Conservation (phyloP, 345 rosid species). For the Boechera retrofracta region DNA sequence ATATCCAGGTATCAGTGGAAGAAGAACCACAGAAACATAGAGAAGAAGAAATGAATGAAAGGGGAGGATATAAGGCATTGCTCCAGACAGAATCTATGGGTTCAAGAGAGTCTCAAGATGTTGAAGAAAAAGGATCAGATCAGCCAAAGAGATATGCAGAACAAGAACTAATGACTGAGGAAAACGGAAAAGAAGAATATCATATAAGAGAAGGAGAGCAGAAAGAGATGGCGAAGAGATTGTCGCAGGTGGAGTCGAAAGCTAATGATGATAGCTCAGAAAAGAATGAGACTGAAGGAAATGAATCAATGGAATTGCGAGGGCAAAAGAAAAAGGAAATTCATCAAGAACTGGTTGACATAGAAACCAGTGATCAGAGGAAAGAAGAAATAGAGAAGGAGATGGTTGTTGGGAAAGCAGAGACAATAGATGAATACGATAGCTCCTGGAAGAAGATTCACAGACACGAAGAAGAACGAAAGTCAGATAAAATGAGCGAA, state of each 20-base stretch:
- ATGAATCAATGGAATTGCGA: neutral
- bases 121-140: slow-evolving; percentile 11
- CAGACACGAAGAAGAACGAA: neutral
- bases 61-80: neutral
- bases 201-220: neutral
- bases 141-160: neutral
- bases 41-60: slow-evolving; percentile 6
- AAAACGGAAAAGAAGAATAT: neutral
- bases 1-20: neutral
- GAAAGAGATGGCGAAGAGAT: neutral
- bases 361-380: slow-evolving; percentile 12
- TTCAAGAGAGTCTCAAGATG: slow-evolving; percentile 18
- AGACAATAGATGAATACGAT: slow-evolving; percentile 15
- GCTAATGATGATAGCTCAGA: slow-evolving; percentile 9
- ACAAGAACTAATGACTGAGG: neutral
- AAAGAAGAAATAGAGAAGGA: slow-evolving; percentile 2
- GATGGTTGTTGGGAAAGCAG: neutral
- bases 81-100: neutral
- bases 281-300: neutral
- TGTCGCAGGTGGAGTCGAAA: neutral
- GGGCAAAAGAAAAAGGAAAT: neutral
- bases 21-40: neutral
- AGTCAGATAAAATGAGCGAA: neutral
- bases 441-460: slow-evolving; percentile 18
- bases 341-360: slow-evolving; percentile 17